Conservation (phyloP, 2,329 filamentous ascomycete species). For the Hypoxylon sp. region DNA sequence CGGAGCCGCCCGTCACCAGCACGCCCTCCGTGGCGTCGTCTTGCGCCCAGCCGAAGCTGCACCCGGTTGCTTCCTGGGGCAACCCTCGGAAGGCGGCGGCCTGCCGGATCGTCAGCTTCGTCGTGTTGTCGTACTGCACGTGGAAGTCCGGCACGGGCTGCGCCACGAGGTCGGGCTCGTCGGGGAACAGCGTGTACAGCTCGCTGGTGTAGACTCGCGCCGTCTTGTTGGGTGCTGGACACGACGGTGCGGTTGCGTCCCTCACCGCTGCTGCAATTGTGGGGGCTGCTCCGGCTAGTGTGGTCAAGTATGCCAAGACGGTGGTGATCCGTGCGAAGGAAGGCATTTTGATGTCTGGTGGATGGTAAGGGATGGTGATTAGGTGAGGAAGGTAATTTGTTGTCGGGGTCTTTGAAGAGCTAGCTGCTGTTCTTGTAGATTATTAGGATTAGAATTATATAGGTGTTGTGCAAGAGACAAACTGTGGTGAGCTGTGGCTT, state of each 20-base stretch:
- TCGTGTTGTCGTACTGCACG: constrained; percentile 27
- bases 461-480: not conserved
- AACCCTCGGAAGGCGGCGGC: constrained; percentile 12
- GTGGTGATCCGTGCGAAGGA: constrained; percentile 10
- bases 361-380: not conserved
- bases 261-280: not conserved
- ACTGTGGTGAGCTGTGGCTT: constrained; percentile 1
- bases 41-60: constrained; percentile 26
- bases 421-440: too few species aligned
- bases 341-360: constrained; percentile 15
- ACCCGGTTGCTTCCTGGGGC: constrained; percentile 8
- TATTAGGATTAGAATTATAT: too few species aligned
- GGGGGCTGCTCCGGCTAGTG: constrained; percentile 5
- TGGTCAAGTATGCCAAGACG: not conserved
- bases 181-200: constrained; percentile 20
- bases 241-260: not conserved
- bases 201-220: constrained; percentile 12
- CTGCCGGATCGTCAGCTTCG: constrained; percentile 12
- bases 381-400: not conserved
- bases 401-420: too few species aligned
- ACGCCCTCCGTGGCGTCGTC: constrained; percentile 19
- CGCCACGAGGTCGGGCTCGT: not conserved
- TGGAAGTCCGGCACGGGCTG: constrained; percentile 13
- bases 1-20: constrained; percentile 19
- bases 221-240: constrained; percentile 6